These are phyloP conservation scores for Danielia reshetovae DNA, from an alignment of 805 yeast species.

Conservation along the genomic window DNA sequence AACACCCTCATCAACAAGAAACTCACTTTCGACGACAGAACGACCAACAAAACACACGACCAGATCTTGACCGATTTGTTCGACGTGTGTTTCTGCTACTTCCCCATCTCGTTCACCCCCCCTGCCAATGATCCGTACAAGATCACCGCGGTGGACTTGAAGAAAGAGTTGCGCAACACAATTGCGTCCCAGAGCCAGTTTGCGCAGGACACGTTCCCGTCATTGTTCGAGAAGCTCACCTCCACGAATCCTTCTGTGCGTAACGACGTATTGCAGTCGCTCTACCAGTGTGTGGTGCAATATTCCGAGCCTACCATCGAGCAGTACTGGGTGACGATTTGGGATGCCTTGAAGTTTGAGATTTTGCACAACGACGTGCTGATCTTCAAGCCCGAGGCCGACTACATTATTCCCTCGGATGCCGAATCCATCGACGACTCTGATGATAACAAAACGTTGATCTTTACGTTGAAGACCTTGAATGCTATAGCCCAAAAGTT, in stretches of 20 bases:
- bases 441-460: conserved; percentile 33
- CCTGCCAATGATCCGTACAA: conserved; percentile 87
- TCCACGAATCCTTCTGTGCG: conserved; percentile 73
- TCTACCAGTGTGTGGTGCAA: conserved; percentile 50
- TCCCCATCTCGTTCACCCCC: conserved; percentile 93
- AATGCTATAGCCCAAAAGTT: conserved; percentile 28
- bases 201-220: conserved; percentile 73
- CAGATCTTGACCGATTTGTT: conserved; percentile 64
- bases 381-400: conserved; percentile 24
- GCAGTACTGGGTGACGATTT: conserved; percentile 66
- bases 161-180: conserved; percentile 55
- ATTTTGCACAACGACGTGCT: conserved; percentile 68
- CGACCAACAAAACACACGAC: conserved; percentile 28
- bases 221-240: conserved; percentile 72
- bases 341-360: conserved; percentile 89
- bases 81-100: conserved; percentile 89
- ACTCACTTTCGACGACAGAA: conserved; percentile 26
- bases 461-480: conserved; percentile 35
- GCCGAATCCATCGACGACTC: conserved; percentile 26
- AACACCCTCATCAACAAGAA: conserved; percentile 43
- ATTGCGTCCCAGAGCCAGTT: conserved; percentile 58
- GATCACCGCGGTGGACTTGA: conserved; percentile 71
- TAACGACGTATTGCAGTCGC: conserved; percentile 65
- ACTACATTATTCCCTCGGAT: conserved; percentile 23
- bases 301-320: conserved; percentile 49